Base-by-base conservation (phyloP, 2,329 filamentous ascomycete genomes). In the Fusarium sp. region DNA sequence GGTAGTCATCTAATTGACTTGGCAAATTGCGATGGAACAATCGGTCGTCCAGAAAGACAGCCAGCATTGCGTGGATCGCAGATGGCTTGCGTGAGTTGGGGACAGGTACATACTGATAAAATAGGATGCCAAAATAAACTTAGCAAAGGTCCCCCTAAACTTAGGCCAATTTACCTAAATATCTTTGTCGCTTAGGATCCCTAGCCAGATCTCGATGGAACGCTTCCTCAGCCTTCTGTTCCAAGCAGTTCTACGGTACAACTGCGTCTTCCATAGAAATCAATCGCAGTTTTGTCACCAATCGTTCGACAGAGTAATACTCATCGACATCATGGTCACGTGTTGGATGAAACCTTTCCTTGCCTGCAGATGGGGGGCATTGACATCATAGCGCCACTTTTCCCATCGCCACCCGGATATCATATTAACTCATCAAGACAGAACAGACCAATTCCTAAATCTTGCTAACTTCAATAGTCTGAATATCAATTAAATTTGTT, bases 351-450 rank as follows among this genome's bases (percentile, higher is more conserved):
- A 25, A 5, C 29, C 9, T 45, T 20, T n/a, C 31, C 54, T 36
- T 56, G 54, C 13, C 29, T 49, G 9, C 13, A 5, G 39, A 35
- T 6, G 25, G 53, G 18, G 49, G 29, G 11, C 29, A 47, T 49
- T 57, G 54, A 57, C 41, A 57, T 57, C 54, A 57, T 57, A 18
- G 41, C 18, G 31, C 54, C 54, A 57, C 54, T 57, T 57, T 56
- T 47, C 22, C 12, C 20, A 57, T 57, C 22, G 54, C 54, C 54
- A 57, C 54, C 29, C 14, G 27, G 17, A 35, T 36, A 49, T 36
- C 10, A 36, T 56, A 46, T 56, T n/a, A 56, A 56, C n/a, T 15
- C 12, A 5, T 18, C 2, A 31, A 31, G 17, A 12, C 9, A 14
- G 38, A 55, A 15, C 10, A 31, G 15, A 12, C 9, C 2, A 1